Percentiles rank a stretch among this genome's conserved stretches.
Evolutionary conservation across 768 basidiomycete species (phyloP).

Genomic region (Rhodotorula taiwanensis): DNA sequence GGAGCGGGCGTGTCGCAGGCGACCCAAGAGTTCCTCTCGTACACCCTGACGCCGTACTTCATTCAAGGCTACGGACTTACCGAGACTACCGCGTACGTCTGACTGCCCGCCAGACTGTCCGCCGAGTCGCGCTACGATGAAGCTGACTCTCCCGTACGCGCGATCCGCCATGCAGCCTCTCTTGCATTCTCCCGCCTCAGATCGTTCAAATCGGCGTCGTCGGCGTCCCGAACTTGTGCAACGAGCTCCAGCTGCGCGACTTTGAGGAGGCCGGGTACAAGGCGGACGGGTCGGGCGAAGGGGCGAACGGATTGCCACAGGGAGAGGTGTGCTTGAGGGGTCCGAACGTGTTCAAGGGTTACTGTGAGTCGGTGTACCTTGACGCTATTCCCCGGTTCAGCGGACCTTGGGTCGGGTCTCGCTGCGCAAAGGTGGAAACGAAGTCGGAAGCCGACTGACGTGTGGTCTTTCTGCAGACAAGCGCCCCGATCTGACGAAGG

Average conservation of each 20-base stretch:
- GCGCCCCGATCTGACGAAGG: slow-evolving; percentile 77
- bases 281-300: slow-evolving; percentile 3
- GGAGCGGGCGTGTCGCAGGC: slow-evolving; percentile 67
- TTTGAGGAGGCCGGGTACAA: slow-evolving; percentile 79
- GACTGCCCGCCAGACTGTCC: no score
- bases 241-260: slow-evolving; percentile 79
- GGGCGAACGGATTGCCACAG: slow-evolving; percentile 49
- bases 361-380: slow-evolving; percentile 49
- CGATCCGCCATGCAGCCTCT: slow-evolving; percentile 51
- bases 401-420: not conserved
- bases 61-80: slow-evolving; percentile 87
- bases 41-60: slow-evolving; percentile 64
- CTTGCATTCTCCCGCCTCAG: slow-evolving; percentile 75
- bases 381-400: not conserved
- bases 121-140: no score
- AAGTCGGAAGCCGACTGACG: not conserved
- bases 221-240: slow-evolving; percentile 78
- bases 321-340: slow-evolving; percentile 91
- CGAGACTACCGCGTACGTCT: slow-evolving; percentile 62
- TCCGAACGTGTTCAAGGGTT: slow-evolving; percentile 73
- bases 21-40: slow-evolving; percentile 82
- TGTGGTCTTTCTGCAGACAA: slow-evolving; percentile 49
- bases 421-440: no score
- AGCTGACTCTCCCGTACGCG: not conserved
- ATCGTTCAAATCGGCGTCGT: slow-evolving; percentile 65